Conservation (phyloP, 768 basidiomycete genomes). For the Kockovaella imperatae region DNA sequence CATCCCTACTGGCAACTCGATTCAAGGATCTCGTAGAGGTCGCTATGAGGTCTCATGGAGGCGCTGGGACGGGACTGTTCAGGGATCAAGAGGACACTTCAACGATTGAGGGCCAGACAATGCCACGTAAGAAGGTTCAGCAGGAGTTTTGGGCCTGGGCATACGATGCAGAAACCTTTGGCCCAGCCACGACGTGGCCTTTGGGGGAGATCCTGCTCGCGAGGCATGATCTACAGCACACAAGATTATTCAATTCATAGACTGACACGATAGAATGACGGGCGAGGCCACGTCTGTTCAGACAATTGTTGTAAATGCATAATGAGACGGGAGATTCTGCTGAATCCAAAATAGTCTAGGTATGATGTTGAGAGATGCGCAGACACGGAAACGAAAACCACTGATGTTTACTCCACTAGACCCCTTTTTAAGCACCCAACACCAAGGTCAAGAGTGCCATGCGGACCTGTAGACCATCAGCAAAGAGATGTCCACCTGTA, state of each 20-base stretch:
- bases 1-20: conserved; percentile 72
- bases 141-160: conserved; percentile 27
- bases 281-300: too few relatives aligned
- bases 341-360: too few relatives aligned
- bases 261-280: too few relatives aligned
- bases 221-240: conserved; percentile 90
- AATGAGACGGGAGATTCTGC: too few relatives aligned
- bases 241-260: conserved; percentile 77
- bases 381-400: too few relatives aligned
- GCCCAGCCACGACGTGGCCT: conserved; percentile 90
- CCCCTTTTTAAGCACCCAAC: conserved; percentile 46
- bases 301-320: too few relatives aligned
- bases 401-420: too few relatives aligned
- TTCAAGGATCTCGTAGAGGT: conserved; percentile 60
- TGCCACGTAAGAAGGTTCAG: too few relatives aligned
- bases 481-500: not conserved
- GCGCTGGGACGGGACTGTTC: conserved; percentile 40
- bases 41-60: conserved; percentile 45
- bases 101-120: not conserved
- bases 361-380: too few relatives aligned
- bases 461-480: conserved; percentile 53
- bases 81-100: conserved; percentile 47
- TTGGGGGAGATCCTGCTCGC: conserved; percentile 83
- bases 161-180: conserved; percentile 46
- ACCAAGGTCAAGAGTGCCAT: conserved; percentile 74